Conservation (phyloP, 768 basidiomycete species). For the Phlegmacium glaucopus region DNA sequence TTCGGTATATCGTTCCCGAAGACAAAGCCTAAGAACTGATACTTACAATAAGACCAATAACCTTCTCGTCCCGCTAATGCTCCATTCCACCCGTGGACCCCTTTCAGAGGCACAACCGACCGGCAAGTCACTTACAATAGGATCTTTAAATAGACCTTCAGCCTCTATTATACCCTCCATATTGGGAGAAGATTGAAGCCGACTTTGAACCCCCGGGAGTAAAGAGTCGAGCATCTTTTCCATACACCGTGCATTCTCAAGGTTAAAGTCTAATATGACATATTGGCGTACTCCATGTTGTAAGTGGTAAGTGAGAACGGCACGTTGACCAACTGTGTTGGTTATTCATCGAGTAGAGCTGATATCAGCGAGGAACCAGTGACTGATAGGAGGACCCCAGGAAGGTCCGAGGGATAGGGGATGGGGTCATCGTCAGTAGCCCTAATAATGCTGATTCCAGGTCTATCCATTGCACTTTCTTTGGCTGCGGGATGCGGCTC, state of each 20-base stretch:
- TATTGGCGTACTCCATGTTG: constrained; percentile 2
- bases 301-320: constrained; percentile 18
- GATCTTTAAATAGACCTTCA: no score
- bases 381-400: constrained; percentile 33
- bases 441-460: constrained; percentile 38
- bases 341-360: constrained; percentile 38
- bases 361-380: constrained; percentile 30
- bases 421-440: neutral
- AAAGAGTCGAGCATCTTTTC: no score
- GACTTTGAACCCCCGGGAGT: no score
- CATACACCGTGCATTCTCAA: constrained; percentile 19
- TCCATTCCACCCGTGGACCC: neutral
- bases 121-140: no score
- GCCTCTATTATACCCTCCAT: no score
- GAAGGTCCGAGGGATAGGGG: constrained; percentile 21
- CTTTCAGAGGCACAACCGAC: neutral
- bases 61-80: neutral
- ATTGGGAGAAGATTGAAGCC: no score
- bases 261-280: constrained; percentile 28
- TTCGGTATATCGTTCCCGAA: constrained; percentile 52
- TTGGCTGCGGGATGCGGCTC: constrained; percentile 33
- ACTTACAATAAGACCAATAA: neutral
- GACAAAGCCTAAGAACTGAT: no score
- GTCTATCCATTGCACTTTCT: constrained; percentile 24
- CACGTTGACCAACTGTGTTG: constrained; percentile 33